Conservation (phyloP, 345 rosid species). For the Linum trigynum region DNA sequence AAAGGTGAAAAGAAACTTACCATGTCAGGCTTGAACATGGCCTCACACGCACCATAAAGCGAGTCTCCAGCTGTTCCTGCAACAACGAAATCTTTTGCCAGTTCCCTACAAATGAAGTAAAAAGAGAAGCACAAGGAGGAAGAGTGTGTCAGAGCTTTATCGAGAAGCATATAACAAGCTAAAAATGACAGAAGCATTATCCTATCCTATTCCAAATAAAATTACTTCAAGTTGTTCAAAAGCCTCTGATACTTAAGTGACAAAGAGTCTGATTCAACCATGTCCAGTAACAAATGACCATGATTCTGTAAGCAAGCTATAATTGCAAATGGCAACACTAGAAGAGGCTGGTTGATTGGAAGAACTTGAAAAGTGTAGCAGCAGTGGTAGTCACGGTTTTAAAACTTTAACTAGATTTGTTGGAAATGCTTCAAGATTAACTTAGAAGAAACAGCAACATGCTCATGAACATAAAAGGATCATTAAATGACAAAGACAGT, state of each 20-base stretch:
- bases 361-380: too few species aligned
- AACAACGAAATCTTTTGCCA: constrained; percentile 93
- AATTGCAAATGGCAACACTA: background rate
- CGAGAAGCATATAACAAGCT: background rate
- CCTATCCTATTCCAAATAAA: background rate
- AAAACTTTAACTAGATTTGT: too few species aligned
- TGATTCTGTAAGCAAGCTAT: background rate
- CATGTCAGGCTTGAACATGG: constrained; percentile 90
- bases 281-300: background rate
- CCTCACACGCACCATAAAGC: constrained; percentile 92
- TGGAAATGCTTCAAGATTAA: too few species aligned
- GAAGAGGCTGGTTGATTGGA: background rate
- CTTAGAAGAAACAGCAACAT: too few species aligned
- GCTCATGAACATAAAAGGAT: background rate
- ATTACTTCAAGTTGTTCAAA: background rate
- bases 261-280: background rate
- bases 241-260: background rate
- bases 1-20: constrained; percentile 31
- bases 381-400: background rate
- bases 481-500: too few species aligned
- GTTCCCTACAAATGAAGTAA: constrained; percentile 45
- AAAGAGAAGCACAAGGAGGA: constrained; percentile 1
- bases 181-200: background rate
- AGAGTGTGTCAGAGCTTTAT: background rate
- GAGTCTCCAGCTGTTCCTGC: constrained; percentile 95